phyloP scores from a whole-genome alignment of 257 asterid species.

The Echites panduratus region DNA sequence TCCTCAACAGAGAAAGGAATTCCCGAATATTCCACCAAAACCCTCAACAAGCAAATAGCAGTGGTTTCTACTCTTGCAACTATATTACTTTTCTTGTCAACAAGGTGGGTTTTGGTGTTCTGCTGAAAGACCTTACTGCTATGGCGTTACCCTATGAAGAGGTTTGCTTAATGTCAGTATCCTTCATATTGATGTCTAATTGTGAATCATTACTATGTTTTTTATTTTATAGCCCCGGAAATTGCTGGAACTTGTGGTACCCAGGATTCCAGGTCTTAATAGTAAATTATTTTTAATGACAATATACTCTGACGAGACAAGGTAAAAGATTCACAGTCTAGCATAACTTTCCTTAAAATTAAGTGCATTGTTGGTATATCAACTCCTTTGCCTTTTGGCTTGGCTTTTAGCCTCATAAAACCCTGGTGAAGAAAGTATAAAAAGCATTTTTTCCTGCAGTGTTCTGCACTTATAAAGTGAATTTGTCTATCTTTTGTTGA shows the following conservation, averaged over 20 bases:
- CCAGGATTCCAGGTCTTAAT: neutral
- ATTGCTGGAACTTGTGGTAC: neutral
- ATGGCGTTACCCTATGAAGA: conserved; percentile 81
- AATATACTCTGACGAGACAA: neutral
- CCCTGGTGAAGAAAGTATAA: neutral
- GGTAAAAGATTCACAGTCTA: too few relatives aligned
- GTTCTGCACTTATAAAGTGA: neutral
- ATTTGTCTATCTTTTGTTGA: neutral
- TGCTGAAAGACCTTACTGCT: conserved; percentile 82
- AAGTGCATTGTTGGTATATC: neutral
- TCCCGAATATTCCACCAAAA: conserved; percentile 66
- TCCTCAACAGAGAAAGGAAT: conserved; percentile 40
- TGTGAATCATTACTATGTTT: neutral
- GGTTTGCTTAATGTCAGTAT: conserved; percentile 35
- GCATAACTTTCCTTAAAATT: neutral
- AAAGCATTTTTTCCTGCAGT: neutral
- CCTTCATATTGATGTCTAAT: conserved; percentile 6
- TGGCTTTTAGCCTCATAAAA: neutral
- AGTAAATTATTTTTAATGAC: neutral
- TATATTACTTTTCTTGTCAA: conserved; percentile 56
- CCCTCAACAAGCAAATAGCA: conserved; percentile 59
- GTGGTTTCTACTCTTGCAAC: conserved; percentile 59
- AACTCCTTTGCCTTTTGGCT: neutral
- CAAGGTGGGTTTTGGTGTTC: conserved; percentile 67
- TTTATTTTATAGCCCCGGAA: too few relatives aligned